Evolutionary conservation across 768 basidiomycete species (phyloP), one percentile per base, ranked within the genome.

Genomic region (Lentinula sp.): DNA sequence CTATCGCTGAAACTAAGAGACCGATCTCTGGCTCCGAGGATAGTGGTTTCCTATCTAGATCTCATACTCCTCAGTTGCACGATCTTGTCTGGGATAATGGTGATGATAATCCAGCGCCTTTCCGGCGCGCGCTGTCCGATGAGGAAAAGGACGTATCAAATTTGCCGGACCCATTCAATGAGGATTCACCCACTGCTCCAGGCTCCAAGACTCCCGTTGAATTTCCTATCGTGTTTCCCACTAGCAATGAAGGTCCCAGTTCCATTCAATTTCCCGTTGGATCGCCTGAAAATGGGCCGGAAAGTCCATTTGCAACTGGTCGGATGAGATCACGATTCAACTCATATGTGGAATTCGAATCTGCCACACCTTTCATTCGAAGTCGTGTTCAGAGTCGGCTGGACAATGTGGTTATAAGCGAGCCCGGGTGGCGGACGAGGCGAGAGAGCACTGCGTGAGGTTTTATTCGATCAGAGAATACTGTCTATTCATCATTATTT

Each of bases 371-470:
- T 10, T 93, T 93, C 71, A 87, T 92, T 65, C 82, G 92, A 53
- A 94, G 91, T 71, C 85, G 92, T 49, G 91, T 87, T 7, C 91
- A 89, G 62, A 93, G 92, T 69, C 79, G 90, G 55, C 72, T 92
- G 53, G 88, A 91, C 63, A 78, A 72, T 59, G 71, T 85, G 46
- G 71, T 75, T 36, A 79, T 70, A 18, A 67, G 79, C 2, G 91
- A 93, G 65, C 79, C 86, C 36, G 90, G 88, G 4, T 96, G 94
- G 94, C 80, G 94, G 55, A 91, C 87, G 10, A 79, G 93, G 66
- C 81, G 91, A 53, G 93, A 95, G 73, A 94, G 93, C 66, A 93
- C 91, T 33, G 91, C 91, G 92, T 95, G 69, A 73, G 92, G 16
- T 39, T n/a, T 41, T 18, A 79, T 4, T 53, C 45, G 16, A 15